These are phyloP conservation scores for Solanum chiquidenum DNA, from an alignment of 257 asterid genomes.

Conservation along the genomic window DNA sequence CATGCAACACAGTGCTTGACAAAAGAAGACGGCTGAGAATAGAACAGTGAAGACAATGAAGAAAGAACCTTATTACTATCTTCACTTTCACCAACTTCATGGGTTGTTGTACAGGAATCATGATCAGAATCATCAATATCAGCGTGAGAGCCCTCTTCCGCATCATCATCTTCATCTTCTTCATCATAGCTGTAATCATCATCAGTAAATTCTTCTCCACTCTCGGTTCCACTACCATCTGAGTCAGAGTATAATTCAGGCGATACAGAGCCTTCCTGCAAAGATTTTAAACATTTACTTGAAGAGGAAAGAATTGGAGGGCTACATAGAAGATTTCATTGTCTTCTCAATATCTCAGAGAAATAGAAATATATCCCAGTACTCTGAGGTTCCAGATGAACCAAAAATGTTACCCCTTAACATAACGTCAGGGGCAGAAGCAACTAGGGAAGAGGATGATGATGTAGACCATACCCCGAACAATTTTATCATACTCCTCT, in stretches of 20 bases:
- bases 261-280: conserved; percentile 61
- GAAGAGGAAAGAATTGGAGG: not conserved
- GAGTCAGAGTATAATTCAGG: conserved; percentile 87
- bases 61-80: conserved; percentile 33
- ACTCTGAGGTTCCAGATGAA: not conserved
- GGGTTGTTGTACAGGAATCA: conserved; percentile 32
- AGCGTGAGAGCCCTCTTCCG: conserved; percentile 41
- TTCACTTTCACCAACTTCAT: conserved; percentile 35
- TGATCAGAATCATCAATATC: conserved; percentile 43
- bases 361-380: not conserved
- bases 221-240: conserved; percentile 80
- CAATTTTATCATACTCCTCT: conserved; percentile 63
- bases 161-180: conserved; percentile 36
- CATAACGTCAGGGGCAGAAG: not conserved
- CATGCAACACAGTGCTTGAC: not conserved
- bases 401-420: not conserved
- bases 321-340: not conserved
- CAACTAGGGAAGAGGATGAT: not conserved
- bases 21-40: conserved; percentile 1
- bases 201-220: conserved; percentile 72
- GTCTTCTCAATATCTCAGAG: not conserved
- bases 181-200: conserved; percentile 44
- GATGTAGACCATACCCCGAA: conserved; percentile 60
- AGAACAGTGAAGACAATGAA: conserved; percentile 3
- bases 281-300: not conserved